Base-by-base conservation (phyloP, 352 stramenopile species). In the Phytophthora agathidicida region DNA sequence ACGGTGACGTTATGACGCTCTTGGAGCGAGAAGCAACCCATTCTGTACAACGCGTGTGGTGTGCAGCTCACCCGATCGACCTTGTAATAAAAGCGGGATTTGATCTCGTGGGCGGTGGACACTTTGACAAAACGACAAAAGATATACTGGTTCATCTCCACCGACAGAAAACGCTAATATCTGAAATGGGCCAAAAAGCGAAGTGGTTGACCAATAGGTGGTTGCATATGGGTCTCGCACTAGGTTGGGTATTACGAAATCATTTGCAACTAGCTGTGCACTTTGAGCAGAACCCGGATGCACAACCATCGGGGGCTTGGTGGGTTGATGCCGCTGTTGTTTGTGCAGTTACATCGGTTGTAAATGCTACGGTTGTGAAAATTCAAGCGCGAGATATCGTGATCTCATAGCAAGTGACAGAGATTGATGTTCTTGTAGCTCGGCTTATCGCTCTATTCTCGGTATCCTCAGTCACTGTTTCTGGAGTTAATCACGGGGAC, bases 21-120 rank as follows among this genome's bases (percentile, higher is more conserved):
- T 20, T 43, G 0, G 36, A 17, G 16, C 13, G 27, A 13, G 28
- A 50, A 22, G 28, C 43, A 14, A 50, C 43, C n/a, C 14, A 22
- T 52, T 8, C 19, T 3, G 11, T 52, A 28, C 30, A 32, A 14
- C 30, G 44, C 2, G 19, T 52, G 1, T 52, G 44, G 44, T 52
- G 28, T n/a, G n/a, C n/a, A n/a, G n/a, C n/a, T n/a, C 43, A 51
- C 20, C 43, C 38, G 13, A 51, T 39, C 16, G 19, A 38, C 14
- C 28, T 51, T n/a, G 16, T 30, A 10, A 39, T 51, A 6, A 51
- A 31, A n/a, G n/a, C n/a, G n/a, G n/a, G n/a, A n/a, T n/a, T n/a
- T n/a, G n/a, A n/a, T n/a, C n/a, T n/a, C n/a, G 42, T 50, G 27
- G 42, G 17, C 8, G 16, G 19, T 27, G 26, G 42, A 11, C 8